Conservation (phyloP, 1,139 yeast species). For the Geotrichum restrictum region DNA sequence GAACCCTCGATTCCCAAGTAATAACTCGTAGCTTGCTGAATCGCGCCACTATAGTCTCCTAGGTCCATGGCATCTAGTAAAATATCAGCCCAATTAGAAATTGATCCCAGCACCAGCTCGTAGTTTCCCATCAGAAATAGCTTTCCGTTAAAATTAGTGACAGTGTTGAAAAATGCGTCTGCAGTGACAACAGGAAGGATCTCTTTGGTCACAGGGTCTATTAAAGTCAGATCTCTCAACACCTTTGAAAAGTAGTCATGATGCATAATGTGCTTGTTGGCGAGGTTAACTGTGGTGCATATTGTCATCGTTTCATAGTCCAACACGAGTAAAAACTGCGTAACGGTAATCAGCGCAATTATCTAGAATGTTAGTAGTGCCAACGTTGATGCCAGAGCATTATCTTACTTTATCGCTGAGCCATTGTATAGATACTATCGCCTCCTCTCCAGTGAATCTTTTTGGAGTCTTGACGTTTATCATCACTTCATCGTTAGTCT, state of each 20-base stretch:
- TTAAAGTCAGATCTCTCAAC: conserved; percentile 29
- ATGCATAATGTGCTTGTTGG: conserved; percentile 46
- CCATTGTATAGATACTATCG: conserved; percentile 59
- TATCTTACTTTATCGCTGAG: conserved; percentile 42
- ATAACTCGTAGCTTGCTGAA: conserved; percentile 51
- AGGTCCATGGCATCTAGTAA: conserved; percentile 47
- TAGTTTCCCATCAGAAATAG: conserved; percentile 49
- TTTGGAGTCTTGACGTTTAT: conserved; percentile 46
- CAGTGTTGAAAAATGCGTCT: conserved; percentile 39
- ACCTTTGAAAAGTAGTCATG: conserved; percentile 38
- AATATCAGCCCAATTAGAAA: conserved; percentile 72
- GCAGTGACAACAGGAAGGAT: conserved; percentile 32
- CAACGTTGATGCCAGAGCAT: not conserved
- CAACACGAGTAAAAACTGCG: conserved; percentile 47
- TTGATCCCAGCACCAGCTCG: conserved; percentile 53
- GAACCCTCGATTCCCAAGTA: conserved; percentile 50
- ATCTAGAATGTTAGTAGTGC: not conserved
- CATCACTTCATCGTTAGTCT: not conserved
- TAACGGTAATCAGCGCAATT: conserved; percentile 40
- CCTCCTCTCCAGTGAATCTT: conserved; percentile 46
- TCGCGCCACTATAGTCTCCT: conserved; percentile 52
- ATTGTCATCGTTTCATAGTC: conserved; percentile 41
- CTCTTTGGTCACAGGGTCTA: conserved; percentile 21
- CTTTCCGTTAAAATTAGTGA: conserved; percentile 44
- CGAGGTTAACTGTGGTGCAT: conserved; percentile 44